A percentile compares a stretch with the other conserved stretches of the same genome.
These are phyloP conservation scores for Lasiodiplodia hormozganensis DNA, from an alignment of 2,329 filamentous ascomycete genomes.

Conservation along the genomic window DNA sequence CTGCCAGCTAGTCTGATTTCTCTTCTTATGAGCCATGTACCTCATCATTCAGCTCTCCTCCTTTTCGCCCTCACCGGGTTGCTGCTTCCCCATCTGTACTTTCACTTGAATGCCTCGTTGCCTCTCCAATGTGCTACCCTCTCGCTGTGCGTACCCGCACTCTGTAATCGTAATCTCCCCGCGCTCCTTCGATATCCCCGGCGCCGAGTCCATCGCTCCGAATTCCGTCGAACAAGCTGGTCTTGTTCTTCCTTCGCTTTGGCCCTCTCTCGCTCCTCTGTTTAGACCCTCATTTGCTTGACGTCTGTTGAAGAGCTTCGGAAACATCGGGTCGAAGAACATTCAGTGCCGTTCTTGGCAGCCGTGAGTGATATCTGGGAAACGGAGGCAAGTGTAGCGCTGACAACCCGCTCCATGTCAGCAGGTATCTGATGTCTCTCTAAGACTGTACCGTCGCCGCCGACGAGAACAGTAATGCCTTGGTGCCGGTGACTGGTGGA, in stretches of 20 bases:
- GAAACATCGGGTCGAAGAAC: background rate
- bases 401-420: background rate
- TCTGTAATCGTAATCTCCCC: slow-evolving; percentile 18
- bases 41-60: slow-evolving; percentile 1
- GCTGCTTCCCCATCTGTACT: slow-evolving; percentile 24
- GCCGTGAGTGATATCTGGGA: slow-evolving; percentile 3
- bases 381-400: background rate
- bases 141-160: background rate
- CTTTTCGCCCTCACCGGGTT: background rate
- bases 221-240: slow-evolving; percentile 12
- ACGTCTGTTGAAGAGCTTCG: background rate
- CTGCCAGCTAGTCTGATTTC: background rate
- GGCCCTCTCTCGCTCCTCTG: background rate
- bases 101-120: background rate
- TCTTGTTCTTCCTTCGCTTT: slow-evolving; percentile 20
- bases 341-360: background rate
- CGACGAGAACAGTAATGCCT: background rate
- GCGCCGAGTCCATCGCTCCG: background rate
- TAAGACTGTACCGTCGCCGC: background rate
- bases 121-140: background rate
- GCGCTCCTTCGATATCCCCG: background rate
- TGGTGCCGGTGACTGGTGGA: background rate
- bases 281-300: background rate
- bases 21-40: slow-evolving; percentile 4
- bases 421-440: background rate